A percentile compares a stretch with the other conserved stretches of the same genome.
phyloP scores from a whole-genome alignment of 2,329 filamentous ascomycete genomes.

The Colletotrichum euphorbiae region DNA sequence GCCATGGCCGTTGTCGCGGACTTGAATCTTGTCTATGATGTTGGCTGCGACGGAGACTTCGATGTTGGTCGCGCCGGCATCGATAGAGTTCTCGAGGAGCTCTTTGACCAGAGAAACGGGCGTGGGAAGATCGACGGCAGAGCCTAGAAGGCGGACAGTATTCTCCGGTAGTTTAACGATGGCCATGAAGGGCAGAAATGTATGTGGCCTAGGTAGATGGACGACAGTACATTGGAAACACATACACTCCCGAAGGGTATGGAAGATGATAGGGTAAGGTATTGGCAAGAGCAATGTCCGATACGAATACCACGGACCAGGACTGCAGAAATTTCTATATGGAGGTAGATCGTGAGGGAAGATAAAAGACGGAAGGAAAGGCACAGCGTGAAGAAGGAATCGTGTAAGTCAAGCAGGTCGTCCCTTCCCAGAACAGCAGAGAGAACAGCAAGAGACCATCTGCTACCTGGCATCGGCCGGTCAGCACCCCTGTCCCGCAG shows the following conservation, averaged over 20 bases:
- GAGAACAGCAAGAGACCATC: not conserved
- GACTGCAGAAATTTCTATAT: too few species aligned
- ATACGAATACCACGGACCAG: too few species aligned
- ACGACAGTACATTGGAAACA: not conserved
- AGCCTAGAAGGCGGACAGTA: slow-evolving; percentile 68
- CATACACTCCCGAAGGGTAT: not conserved
- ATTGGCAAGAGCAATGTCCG: too few species aligned
- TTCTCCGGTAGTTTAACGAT: slow-evolving; percentile 62
- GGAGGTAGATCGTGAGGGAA: too few species aligned
- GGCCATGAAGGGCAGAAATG: slow-evolving; percentile 53
- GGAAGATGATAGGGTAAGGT: not conserved
- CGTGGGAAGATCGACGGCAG: slow-evolving; percentile 69
- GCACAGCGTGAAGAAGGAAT: not conserved
- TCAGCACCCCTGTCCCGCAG: not conserved
- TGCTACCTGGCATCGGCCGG: slow-evolving; percentile 8
- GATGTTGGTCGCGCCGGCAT: slow-evolving; percentile 75
- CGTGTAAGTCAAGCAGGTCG: slow-evolving; percentile 14
- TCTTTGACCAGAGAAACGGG: slow-evolving; percentile 77
- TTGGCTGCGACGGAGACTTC: slow-evolving; percentile 74
- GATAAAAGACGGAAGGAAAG: not conserved
- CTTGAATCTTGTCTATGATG: slow-evolving; percentile 75
- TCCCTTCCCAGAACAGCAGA: not conserved
- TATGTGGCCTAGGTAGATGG: not conserved
- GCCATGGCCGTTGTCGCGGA: slow-evolving; percentile 80
- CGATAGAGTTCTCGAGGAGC: slow-evolving; percentile 81